Conservation (phyloP, 805 yeast genomes). For the Wickerhamomyces hampshirensis region DNA sequence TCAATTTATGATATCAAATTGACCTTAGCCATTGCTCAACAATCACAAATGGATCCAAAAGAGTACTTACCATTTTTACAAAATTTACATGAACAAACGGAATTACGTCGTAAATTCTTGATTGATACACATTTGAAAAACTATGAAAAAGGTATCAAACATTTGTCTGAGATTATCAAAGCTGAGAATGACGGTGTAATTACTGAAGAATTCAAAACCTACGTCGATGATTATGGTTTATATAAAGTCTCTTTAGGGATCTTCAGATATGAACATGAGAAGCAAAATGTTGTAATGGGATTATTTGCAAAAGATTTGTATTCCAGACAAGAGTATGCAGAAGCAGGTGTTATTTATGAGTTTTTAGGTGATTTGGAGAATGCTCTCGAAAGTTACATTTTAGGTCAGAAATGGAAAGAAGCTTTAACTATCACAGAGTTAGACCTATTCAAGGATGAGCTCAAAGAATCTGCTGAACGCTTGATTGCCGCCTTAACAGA, state of each 20-base stretch:
- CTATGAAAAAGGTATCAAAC: constrained; percentile 60
- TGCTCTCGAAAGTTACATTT: constrained; percentile 67
- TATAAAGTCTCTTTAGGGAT: constrained; percentile 64
- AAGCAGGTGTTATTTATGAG: constrained; percentile 79
- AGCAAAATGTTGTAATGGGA: constrained; percentile 49
- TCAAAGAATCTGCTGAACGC: constrained; percentile 48
- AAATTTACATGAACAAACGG: constrained; percentile 62
- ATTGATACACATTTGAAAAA: constrained; percentile 77
- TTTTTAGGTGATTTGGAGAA: constrained; percentile 47
- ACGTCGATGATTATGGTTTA: constrained; percentile 63
- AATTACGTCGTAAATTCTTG: constrained; percentile 61
- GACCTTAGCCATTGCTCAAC: constrained; percentile 84
- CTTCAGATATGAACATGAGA: constrained; percentile 50
- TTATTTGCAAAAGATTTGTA: constrained; percentile 61
- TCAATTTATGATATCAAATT: constrained; percentile 79
- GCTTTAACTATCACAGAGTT: constrained; percentile 60
- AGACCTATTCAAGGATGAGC: constrained; percentile 34
- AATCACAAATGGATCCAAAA: constrained; percentile 96
- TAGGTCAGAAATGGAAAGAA: constrained; percentile 79
- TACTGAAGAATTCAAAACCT: constrained; percentile 59
- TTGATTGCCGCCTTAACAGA: constrained; percentile 58
- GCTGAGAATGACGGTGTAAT: constrained; percentile 24
- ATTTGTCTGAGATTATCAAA: constrained; percentile 47
- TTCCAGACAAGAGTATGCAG: constrained; percentile 53
- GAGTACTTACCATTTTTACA: constrained; percentile 93